Evolutionary conservation across 116 monocot genomes (phyloP).

Genomic region (Phalaenopsis hybrid): DNA sequence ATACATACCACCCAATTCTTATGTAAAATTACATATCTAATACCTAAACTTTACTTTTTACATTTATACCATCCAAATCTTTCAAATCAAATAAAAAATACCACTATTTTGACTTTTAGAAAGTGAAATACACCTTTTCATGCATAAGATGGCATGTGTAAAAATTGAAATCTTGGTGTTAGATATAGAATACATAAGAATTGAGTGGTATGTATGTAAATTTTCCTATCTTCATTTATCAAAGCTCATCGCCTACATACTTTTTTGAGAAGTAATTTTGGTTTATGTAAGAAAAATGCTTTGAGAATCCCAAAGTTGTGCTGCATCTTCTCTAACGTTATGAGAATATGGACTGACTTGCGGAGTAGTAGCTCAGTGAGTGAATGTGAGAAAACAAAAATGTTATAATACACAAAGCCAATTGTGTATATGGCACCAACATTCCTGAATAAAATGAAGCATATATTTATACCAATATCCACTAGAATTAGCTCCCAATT

Average conservation of each 20-base stretch:
- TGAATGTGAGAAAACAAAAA: background rate
- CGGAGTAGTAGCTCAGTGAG: too few relatives aligned
- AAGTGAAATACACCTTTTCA: too few relatives aligned
- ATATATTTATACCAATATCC: background rate
- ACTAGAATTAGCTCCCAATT: background rate
- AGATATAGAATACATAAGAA: too few relatives aligned
- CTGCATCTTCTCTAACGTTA: background rate
- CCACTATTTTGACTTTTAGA: too few relatives aligned
- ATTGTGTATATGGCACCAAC: background rate
- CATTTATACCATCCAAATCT: too few relatives aligned
- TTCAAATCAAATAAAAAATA: too few relatives aligned
- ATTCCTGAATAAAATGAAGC: background rate
- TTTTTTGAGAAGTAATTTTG: background rate
- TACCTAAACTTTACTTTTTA: too few relatives aligned
- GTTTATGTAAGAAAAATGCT: background rate
- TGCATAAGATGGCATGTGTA: too few relatives aligned
- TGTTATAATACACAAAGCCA: background rate
- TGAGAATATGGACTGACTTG: background rate
- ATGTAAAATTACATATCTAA: too few relatives aligned
- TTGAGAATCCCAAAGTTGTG: background rate
- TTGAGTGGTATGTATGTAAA: too few relatives aligned
- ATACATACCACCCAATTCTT: too few relatives aligned
- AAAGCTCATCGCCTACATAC: background rate
- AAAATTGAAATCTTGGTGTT: too few relatives aligned
- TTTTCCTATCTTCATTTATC: background rate